A percentile compares a stretch with the other conserved stretches of the same genome.
These are phyloP conservation scores for Nyssa sinensis DNA, from an alignment of 148 eudicot species.

Conservation along the genomic window DNA sequence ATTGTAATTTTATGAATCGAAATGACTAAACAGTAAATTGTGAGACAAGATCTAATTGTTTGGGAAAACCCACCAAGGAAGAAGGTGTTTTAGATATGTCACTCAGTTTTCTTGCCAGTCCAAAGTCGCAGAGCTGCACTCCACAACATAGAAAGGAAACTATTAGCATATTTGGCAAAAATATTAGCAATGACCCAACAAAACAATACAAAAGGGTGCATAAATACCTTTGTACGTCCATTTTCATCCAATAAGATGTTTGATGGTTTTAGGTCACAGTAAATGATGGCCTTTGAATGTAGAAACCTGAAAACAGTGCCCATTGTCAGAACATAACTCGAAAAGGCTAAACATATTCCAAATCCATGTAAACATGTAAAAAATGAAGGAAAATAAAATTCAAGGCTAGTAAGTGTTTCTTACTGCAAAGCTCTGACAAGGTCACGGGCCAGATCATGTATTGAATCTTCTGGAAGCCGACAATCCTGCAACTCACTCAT, in stretches of 20 bases:
- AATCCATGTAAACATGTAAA: not conserved
- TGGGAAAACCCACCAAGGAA: slow-evolving; percentile 48
- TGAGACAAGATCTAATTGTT: slow-evolving; percentile 1
- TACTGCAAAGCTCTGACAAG: slow-evolving; percentile 83
- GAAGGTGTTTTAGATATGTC: slow-evolving; percentile 77
- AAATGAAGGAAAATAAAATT: not conserved
- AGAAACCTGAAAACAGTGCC: slow-evolving; percentile 53
- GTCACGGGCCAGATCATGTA: slow-evolving; percentile 75
- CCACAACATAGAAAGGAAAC: slow-evolving; percentile 13
- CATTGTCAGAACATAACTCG: slow-evolving; percentile 1
- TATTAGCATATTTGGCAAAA: not conserved
- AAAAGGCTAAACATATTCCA: not conserved
- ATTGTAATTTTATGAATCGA: not conserved
- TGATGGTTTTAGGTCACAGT: slow-evolving; percentile 95
- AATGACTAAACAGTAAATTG: not conserved
- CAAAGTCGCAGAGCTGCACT: slow-evolving; percentile 91
- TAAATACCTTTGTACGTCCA: slow-evolving; percentile 73
- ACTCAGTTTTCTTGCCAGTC: slow-evolving; percentile 80
- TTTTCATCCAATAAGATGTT: slow-evolving; percentile 93
- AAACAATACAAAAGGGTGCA: not conserved
- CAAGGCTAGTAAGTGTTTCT: slow-evolving; percentile 26
- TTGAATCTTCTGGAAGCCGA: slow-evolving; percentile 94
- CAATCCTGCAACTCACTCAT: slow-evolving; percentile 54
- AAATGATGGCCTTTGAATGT: slow-evolving; percentile 90
- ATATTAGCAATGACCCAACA: not conserved